Percentiles rank a stretch among this genome's conserved stretches.
Conservation (phyloP, 345 rosid species). For the Bruguiera gymnorhiza region DNA sequence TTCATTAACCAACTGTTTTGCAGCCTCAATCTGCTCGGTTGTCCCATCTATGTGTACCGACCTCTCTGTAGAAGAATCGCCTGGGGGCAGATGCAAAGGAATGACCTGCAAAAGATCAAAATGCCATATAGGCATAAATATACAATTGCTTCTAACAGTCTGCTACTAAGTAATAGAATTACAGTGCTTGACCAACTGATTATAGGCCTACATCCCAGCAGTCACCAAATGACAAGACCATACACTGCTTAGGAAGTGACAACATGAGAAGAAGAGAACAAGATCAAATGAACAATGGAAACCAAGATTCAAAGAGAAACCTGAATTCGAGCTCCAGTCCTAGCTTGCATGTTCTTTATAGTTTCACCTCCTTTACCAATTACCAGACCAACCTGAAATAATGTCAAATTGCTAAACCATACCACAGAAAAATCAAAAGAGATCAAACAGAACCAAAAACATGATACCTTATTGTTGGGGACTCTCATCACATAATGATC, state of each 20-base stretch:
- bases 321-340: constrained; percentile 97
- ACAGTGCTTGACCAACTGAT: neutral
- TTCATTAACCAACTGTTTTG: constrained; percentile 85
- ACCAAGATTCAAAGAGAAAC: constrained; percentile 29
- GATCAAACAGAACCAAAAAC: constrained; percentile 5
- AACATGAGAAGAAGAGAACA: neutral
- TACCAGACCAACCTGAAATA: constrained; percentile 90
- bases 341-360: constrained; percentile 93
- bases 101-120: constrained; percentile 91
- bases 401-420: constrained; percentile 23
- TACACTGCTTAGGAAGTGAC: neutral
- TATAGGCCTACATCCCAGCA: neutral
- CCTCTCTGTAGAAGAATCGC: constrained; percentile 79
- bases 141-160: neutral
- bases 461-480: constrained; percentile 84
- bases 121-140: constrained; percentile 37
- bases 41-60: constrained; percentile 88
- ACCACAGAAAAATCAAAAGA: constrained; percentile 8
- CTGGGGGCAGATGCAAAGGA: constrained; percentile 98
- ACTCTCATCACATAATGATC: constrained; percentile 73
- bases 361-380: constrained; percentile 99
- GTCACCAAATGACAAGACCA: too few relatives aligned
- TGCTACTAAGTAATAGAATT: neutral
- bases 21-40: constrained; percentile 77
- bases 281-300: neutral